Base-by-base conservation (phyloP, 148 eudicot species). In the Nepenthes mirabilis region DNA sequence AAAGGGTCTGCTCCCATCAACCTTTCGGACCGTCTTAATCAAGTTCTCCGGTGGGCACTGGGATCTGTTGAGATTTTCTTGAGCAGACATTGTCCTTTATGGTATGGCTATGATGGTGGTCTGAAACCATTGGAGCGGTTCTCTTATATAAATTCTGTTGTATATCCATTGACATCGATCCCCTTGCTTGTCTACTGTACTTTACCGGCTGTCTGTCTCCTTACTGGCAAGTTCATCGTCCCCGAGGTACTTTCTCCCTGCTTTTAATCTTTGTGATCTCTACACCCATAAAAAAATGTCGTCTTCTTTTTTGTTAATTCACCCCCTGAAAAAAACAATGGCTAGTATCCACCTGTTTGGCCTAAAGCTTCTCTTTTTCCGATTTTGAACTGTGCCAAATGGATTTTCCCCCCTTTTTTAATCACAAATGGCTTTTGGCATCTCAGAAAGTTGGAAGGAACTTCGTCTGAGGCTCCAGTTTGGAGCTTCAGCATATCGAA, bases 1-100 rank as follows among this genome's bases (percentile, higher is more conserved):
- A 90, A 90, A 71, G 97, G 97, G 66, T 90, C 97, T 2, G 97
- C 97, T 56, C 97, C 97, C 37, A 90, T 91, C 51, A 91, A 91
- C 68, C 90, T 91, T 62, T 87, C 97, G 9, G 93, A 87, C 70
- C 88, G 97, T 79, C 82, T 91, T 47, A 87, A 91, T 80, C 97
- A 91, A 67, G 95, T 85, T 66, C 90, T 88, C 63, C 86, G 95
- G 40, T 88, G 90, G 96, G 97, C 97, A 32, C 62, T 85, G 74
- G 97, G 94, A 59, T 91, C 97, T 11, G 93, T 91, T 51, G 96
- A 91, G 65, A 91, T 91, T 62, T 70, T 91, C 52, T 68, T 88
- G 68, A 91, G 97, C 61, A 75, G 73, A 69, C 94, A 91, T 36
- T 91, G 97, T 65, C 97, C 96, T 2, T 83, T 91, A 35, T 91